Percentiles rank a stretch among this genome's conserved stretches.
These are phyloP conservation scores for Sordariomycetes sp. DNA, from an alignment of 2,329 filamentous ascomycete genomes.

Conservation along the genomic window DNA sequence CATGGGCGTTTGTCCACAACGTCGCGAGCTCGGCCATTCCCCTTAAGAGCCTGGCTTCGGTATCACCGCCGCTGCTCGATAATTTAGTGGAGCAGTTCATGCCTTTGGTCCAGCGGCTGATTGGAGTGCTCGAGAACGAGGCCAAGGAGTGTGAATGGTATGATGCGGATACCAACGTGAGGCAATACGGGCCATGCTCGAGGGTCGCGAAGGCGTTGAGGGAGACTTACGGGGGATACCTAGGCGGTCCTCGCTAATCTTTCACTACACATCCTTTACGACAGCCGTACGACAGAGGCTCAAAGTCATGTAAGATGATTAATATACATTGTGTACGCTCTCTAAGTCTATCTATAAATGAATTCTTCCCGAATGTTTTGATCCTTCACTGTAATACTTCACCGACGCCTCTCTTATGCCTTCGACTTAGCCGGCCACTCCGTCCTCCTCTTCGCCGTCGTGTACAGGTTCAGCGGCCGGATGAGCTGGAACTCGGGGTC, in stretches of 20 bases:
- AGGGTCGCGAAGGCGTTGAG: constrained; percentile 1
- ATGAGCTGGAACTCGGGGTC: constrained; percentile 51
- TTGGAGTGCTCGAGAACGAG: not conserved
- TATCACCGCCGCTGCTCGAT: not conserved
- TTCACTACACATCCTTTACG: not conserved
- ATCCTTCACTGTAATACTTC: not conserved
- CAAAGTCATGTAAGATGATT: not conserved
- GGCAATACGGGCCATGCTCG: constrained; percentile 2
- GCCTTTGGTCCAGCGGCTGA: not conserved
- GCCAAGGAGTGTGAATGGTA: constrained; percentile 3
- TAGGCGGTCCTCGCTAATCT: not conserved
- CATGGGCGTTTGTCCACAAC: constrained; percentile 2
- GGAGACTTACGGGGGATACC: not conserved
- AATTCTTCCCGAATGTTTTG: too few relatives aligned
- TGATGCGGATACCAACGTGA: constrained; percentile 3
- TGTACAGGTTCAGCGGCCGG: constrained; percentile 42
- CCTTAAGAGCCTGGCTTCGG: not conserved
- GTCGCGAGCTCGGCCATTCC: constrained; percentile 1
- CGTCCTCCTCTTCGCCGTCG: constrained; percentile 33
- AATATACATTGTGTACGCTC: not conserved
- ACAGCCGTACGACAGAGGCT: not conserved
- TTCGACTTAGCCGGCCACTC: constrained; percentile 30
- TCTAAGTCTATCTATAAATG: not conserved
- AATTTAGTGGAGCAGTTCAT: not conserved
- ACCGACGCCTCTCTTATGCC: not conserved